Evolutionary conservation across 106 monocot species (phyloP), one percentile per base, ranked within the genome.

Genomic region (Acorus gramineus): DNA sequence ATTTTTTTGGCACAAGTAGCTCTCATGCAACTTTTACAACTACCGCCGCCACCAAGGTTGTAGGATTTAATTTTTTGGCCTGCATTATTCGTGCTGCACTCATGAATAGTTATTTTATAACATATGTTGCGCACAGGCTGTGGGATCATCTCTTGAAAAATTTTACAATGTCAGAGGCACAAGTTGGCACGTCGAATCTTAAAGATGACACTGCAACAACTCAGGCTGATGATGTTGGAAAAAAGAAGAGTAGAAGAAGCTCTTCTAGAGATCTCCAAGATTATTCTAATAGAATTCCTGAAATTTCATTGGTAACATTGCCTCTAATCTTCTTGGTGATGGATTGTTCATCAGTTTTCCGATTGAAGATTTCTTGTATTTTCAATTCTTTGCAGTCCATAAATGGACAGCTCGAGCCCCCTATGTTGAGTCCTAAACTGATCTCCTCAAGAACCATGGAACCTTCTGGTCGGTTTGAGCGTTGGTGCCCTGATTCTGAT

Each of bases 111-210:
- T 28, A 28, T 28, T 28, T 28, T 28, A 28, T 14, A 8, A 14
- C 3, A 62, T 71, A 13, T 57, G 4, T 42, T 50, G 61, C 50
- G 4, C 62, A 7, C 63, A 93, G 89, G 93, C 75, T 93, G 6
- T 93, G 93, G 89, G 14, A 84, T 81, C 71, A 77, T 75, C 81
- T 93, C 9, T 81, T 72, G 42, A 66, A 75, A 70, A 66, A 78
- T 60, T 51, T 28, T 45, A 50, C 48, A 10, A 59, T 64, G 44
- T 49, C 67, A 50, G 63, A 62, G 49, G n/a, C 13, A 46, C 56
- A 42, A 60, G 8, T 50, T 14, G 64, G 59, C 42, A 10, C 52
- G 58, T 73, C 60, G 47, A 43, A 60, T 59, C 42, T 42, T 54
- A 61, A 69, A 72, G 59, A 28, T 58, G 71, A 71, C 52, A 59